Percentiles rank a stretch among this genome's conserved stretches.
Evolutionary conservation across 2,329 filamentous ascomycete species (phyloP).

Genomic region (Diaporthe helianthi): DNA sequence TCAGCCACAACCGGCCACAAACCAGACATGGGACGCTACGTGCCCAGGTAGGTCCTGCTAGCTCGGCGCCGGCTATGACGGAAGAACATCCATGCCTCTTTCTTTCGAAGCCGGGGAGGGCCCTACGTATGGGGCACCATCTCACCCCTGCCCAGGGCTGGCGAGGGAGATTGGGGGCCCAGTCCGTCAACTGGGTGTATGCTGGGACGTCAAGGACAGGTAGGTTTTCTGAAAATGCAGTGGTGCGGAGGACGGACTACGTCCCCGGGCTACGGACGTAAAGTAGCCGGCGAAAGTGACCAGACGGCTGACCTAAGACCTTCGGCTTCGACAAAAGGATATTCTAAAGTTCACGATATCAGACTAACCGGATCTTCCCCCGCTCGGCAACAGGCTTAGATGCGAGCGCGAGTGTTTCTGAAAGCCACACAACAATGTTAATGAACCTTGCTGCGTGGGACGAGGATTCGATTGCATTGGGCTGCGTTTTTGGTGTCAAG

Average conservation of each 20-base stretch:
- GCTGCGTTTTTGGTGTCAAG: neutral
- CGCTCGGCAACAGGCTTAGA: no score
- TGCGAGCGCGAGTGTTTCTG: slow-evolving; percentile 7
- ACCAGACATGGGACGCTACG: slow-evolving; percentile 17
- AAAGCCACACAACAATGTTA: slow-evolving; percentile 10
- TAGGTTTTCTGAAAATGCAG: neutral
- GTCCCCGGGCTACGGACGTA: no score
- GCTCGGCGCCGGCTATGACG: slow-evolving; percentile 4
- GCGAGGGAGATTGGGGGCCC: slow-evolving; percentile 11
- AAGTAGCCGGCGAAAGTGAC: neutral
- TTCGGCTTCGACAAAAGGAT: neutral
- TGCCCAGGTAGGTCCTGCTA: neutral
- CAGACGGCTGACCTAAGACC: neutral
- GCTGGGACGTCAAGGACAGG: neutral
- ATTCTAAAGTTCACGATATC: no score
- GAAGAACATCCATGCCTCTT: neutral
- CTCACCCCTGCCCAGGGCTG: neutral
- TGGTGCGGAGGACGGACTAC: neutral
- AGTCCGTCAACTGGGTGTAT: slow-evolving; percentile 1
- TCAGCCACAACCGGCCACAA: neutral
- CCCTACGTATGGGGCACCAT: neutral
- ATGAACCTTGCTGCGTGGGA: neutral
- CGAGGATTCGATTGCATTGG: neutral
- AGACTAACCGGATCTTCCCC: no score
- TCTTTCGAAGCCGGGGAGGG: slow-evolving; percentile 2